Evolutionary conservation across 345 rosid species (phyloP), one percentile per base, ranked within the genome.

Genomic region (Hevea brasiliensis): DNA sequence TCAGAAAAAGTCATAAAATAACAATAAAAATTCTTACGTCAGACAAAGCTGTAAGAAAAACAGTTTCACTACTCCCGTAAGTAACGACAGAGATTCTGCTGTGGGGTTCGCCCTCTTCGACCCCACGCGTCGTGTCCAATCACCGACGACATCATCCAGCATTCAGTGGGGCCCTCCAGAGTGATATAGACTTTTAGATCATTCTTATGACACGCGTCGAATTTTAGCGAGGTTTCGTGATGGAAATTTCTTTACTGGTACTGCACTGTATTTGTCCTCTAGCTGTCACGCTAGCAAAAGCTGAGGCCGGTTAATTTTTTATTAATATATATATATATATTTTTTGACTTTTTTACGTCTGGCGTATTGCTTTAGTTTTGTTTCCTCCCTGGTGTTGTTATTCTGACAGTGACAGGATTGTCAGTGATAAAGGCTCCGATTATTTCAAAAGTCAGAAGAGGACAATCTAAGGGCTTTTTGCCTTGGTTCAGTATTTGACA

Each of bases 1-100:
- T 44, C 8, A 20, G 55, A 50, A 17, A n/a, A 48, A n/a, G 58
- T 20, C 61, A 23, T 10, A 17, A 53, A 63, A 63, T 5, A 69
- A 54, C n/a, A n/a, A n/a, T n/a, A n/a, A 72, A 50, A 48, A 37
- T 41, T 32, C 5, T 14, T 50, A 41, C 24, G 55, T 65, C 64
- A 55, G 64, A 65, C 65, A 70, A 68, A 44, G 35, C 56, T 58
- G 40, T 57, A 13, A 62, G 0, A 6, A 70, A 29, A 20, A 44
- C 18, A 21, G 17, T 62, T 70, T 62, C 74, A 61, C 70, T 70
- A 42, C 35, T 47, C 37, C 57, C 56, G 44, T 48, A 37, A 76
- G 77, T 47, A 81, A 74, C 79, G 87, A 84, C 87, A 84, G 73
- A 84, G 87, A 84, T 84, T 76, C 84, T 61, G 72, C 27, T 74